Evolutionary conservation across 371 early-diverging fungal species (phyloP), one percentile per base, ranked within the genome.

Genomic region (Cokeromyces recurvatus): DNA sequence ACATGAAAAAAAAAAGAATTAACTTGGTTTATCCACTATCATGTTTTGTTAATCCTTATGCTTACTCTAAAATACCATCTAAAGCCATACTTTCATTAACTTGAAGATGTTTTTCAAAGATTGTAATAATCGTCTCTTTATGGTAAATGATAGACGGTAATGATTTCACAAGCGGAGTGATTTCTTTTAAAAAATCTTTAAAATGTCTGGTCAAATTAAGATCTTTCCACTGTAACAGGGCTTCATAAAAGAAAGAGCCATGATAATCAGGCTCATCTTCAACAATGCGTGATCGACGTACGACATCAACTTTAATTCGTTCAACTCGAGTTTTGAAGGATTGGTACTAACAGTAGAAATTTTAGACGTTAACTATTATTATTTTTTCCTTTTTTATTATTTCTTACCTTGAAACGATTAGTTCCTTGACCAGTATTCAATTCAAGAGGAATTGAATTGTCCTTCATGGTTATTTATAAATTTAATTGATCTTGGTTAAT

Each of bases 91-190:
- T 77, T 44, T 79, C 70, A 19, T 64, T 63, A 8, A 84, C 76
- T 43, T 76, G 59, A 24, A 94, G 43, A 48, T 85, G 78, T 41
- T 78, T 68, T 43, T 89, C 72, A 22, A 96, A 49, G 19, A 81
- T 53, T 3, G 74, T 69, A 2, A 88, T 74, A 24, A 98, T 85
- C 23, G 70, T 62, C 0, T 86, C 84, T 64, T 95, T 92, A 62
- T 96, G 93, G 53, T 90, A 87, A 10, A 97, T 69, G 31, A 97
- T 77, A 51, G 91, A 87, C 32, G 91, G 83, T 17, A 97, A 63
- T 3, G 91, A 86, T 62, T 84, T 79, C 41, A 82, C 70, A 46
- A 80, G 72, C 15, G 74, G 73, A 27, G 63, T 57, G 29, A 93
- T 78, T 15, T 90, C 85, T 19, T 69, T 62, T 12, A 59, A 51